Evolutionary conservation across 2,329 filamentous ascomycete genomes (phyloP).

Genomic region (Exophiala mesophila): DNA sequence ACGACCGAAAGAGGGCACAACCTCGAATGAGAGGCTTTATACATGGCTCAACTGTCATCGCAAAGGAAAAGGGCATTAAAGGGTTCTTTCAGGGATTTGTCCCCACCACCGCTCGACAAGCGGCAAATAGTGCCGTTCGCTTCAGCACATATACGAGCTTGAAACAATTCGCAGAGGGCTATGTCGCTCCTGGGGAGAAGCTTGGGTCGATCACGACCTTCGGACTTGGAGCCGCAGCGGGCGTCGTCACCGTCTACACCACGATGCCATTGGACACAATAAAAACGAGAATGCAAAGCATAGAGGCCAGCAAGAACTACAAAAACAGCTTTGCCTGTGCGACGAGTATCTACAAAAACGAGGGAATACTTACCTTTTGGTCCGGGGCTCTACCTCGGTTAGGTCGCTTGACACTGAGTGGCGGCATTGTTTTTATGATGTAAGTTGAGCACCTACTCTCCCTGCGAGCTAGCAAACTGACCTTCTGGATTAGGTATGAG

Average conservation of each 20-base stretch:
- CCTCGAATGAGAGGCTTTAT: constrained; percentile 89
- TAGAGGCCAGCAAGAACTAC: constrained; percentile 75
- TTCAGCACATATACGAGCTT: constrained; percentile 89
- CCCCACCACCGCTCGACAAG: constrained; percentile 89
- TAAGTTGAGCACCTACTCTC: constrained; percentile 35
- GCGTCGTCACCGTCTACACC: constrained; percentile 75
- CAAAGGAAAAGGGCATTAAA: constrained; percentile 75
- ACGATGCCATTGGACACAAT: constrained; percentile 80
- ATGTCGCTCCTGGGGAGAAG: constrained; percentile 92
- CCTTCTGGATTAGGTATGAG: constrained; percentile 60
- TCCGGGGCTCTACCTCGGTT: constrained; percentile 83
- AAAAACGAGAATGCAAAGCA: constrained; percentile 97
- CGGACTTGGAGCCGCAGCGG: constrained; percentile 80
- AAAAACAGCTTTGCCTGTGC: constrained; percentile 85
- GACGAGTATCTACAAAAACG: constrained; percentile 75
- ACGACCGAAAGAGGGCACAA: constrained; percentile 81
- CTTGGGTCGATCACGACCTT: constrained; percentile 84
- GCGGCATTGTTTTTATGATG: constrained; percentile 97
- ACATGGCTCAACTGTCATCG: constrained; percentile 82
- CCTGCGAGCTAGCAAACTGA: not conserved
- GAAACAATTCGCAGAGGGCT: constrained; percentile 85
- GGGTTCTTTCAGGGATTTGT: constrained; percentile 98
- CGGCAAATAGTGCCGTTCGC: constrained; percentile 85
- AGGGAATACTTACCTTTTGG: constrained; percentile 89
- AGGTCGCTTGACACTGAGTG: constrained; percentile 79